Percentiles rank a stretch among this genome's conserved stretches.
These are phyloP conservation scores for Bjerkandera adusta DNA, from an alignment of 1,284 basidiomycete species.

Conservation along the genomic window DNA sequence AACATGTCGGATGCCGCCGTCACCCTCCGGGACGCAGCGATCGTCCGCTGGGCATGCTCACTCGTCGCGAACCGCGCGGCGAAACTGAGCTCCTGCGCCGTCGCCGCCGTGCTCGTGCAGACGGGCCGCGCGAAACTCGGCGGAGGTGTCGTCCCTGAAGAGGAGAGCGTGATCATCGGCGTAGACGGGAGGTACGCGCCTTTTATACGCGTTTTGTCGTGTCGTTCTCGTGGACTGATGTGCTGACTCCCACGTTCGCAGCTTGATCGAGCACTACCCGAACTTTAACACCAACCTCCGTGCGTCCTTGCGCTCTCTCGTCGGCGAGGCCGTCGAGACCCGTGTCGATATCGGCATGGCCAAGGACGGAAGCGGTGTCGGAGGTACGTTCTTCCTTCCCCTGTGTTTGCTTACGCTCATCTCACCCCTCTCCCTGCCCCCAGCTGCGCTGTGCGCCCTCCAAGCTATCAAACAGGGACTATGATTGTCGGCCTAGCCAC, in stretches of 20 bases:
- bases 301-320: constrained; percentile 68
- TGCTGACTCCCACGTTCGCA: constrained; percentile 30
- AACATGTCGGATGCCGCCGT: constrained; percentile 52
- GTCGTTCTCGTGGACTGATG: too few species aligned
- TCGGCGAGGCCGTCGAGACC: constrained; percentile 80
- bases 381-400: constrained; percentile 61
- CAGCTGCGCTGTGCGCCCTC: constrained; percentile 77
- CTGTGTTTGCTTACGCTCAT: too few species aligned
- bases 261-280: constrained; percentile 90
- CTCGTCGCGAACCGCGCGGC: constrained; percentile 85
- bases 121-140: constrained; percentile 60
- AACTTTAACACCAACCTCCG: constrained; percentile 77
- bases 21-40: constrained; percentile 68
- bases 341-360: constrained; percentile 86
- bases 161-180: constrained; percentile 69
- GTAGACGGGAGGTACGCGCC: constrained; percentile 81
- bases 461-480: constrained; percentile 55
- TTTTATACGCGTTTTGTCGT: too few species aligned
- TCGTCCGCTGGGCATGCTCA: constrained; percentile 79
- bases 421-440: too few species aligned
- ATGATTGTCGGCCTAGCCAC: too few species aligned
- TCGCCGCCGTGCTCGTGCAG: constrained; percentile 85
- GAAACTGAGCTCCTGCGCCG: constrained; percentile 80
- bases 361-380: constrained; percentile 97
- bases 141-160: constrained; percentile 39